These are phyloP conservation scores for Aspergillus sp. DNA, from an alignment of 2,329 filamentous ascomycete species.

Conservation along the genomic window DNA sequence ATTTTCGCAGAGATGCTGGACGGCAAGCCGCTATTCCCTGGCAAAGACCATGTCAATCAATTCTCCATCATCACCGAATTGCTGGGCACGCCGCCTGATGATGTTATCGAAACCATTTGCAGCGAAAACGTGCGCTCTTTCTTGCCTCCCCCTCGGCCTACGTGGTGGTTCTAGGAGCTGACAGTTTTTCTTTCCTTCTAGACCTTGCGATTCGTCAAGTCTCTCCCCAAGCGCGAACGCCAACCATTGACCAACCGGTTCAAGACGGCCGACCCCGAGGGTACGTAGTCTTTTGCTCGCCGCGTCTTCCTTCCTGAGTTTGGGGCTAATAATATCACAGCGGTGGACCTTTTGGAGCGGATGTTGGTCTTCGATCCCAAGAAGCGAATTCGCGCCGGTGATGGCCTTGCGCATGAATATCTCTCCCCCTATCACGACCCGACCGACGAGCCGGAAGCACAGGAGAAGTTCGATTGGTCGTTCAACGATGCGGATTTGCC, in stretches of 20 bases:
- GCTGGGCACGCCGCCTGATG: conserved; percentile 88
- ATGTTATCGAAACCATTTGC: conserved; percentile 97
- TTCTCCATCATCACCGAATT: conserved; percentile 99
- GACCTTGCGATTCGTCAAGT: conserved; percentile 96
- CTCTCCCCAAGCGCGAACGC: conserved; percentile 85
- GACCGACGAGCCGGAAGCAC: conserved; percentile 86
- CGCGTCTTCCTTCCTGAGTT: neutral
- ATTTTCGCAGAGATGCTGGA: conserved; percentile 99
- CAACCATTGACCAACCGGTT: conserved; percentile 84
- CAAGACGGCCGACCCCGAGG: conserved; percentile 81
- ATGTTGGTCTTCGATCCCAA: conserved; percentile 99
- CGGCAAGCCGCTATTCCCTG: conserved; percentile 94
- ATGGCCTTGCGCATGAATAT: conserved; percentile 85
- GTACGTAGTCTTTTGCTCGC: conserved; percentile 42
- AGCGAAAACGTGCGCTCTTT: conserved; percentile 74
- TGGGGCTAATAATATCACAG: conserved; percentile 38
- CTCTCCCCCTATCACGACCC: conserved; percentile 95
- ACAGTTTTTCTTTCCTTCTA: conserved; percentile 27
- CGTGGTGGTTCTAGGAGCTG: no score
- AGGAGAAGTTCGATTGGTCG: conserved; percentile 99
- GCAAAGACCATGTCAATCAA: conserved; percentile 98
- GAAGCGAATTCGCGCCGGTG: conserved; percentile 79
- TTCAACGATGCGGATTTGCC: conserved; percentile 97
- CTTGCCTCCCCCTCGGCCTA: neutral
- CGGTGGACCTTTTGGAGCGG: conserved; percentile 84